Percentiles rank a stretch among this genome's conserved stretches.
Conservation (phyloP, 768 basidiomycete genomes). For the Russula vinacea region DNA sequence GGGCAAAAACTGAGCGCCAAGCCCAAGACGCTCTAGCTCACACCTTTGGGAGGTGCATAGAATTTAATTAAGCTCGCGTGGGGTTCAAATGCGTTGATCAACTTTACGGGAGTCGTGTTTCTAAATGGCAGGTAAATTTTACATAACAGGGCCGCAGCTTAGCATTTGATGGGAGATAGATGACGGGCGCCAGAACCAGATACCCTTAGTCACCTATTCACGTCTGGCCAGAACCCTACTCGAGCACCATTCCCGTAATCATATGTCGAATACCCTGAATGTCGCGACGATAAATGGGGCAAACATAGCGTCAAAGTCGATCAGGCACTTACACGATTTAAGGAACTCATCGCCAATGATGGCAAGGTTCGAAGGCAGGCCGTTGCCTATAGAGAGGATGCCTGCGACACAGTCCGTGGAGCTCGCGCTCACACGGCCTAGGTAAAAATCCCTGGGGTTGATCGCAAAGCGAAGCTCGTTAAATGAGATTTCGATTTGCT, state of each 20-base stretch:
- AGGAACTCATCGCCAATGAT: slow-evolving; percentile 65
- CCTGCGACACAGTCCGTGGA: slow-evolving; percentile 55
- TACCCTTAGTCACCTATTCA: slow-evolving; percentile 35
- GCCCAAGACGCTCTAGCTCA: slow-evolving; percentile 36
- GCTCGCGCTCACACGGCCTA: slow-evolving; percentile 42
- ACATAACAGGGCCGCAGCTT: neutral
- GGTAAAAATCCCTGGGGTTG: slow-evolving; percentile 52
- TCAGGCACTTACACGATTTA: slow-evolving; percentile 55
- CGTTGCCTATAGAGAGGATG: slow-evolving; percentile 46
- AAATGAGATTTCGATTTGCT: slow-evolving; percentile 46
- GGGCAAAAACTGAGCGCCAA: slow-evolving; percentile 38
- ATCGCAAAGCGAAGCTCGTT: slow-evolving; percentile 43
- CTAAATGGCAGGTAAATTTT: neutral
- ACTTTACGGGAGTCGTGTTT: neutral
- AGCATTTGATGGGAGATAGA: neutral
- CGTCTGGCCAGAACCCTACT: slow-evolving; percentile 57
- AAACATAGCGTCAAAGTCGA: neutral
- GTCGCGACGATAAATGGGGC: neutral
- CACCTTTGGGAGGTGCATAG: neutral
- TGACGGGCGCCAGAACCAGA: neutral
- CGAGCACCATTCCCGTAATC: slow-evolving; percentile 54
- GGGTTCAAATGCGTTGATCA: neutral
- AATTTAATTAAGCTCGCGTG: neutral
- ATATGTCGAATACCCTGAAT: slow-evolving; percentile 57
- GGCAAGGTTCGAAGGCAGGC: slow-evolving; percentile 51